Evolutionary conservation across 805 yeast genomes (phyloP).

Genomic region (Torulaspora gathmanii): DNA sequence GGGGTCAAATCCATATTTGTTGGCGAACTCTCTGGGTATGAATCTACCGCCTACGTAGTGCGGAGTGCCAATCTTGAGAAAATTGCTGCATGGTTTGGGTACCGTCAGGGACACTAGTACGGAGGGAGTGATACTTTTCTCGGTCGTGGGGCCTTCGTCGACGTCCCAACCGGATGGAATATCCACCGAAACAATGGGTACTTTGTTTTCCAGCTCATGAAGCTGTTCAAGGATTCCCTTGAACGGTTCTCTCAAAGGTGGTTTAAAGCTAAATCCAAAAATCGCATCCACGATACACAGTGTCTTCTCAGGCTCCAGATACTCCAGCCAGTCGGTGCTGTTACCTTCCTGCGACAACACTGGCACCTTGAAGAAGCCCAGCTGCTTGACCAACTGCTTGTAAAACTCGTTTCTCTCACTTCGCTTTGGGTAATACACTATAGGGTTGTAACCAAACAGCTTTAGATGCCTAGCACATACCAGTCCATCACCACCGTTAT

Average conservation of each 20-base stretch:
- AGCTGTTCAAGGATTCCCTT: conserved; percentile 44
- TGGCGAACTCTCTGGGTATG: conserved; percentile 60
- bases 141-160: conserved; percentile 66
- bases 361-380: conserved; percentile 57
- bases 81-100: conserved; percentile 80
- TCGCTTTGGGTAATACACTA: conserved; percentile 73
- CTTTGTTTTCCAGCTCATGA: conserved; percentile 27
- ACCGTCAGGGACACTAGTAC: conserved; percentile 83
- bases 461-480: conserved; percentile 91
- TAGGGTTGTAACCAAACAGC: conserved; percentile 72
- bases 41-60: conserved; percentile 94
- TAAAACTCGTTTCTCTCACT: conserved; percentile 53
- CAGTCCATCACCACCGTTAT: conserved; percentile 93
- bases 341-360: conserved; percentile 43
- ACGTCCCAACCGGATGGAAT: conserved; percentile 98
- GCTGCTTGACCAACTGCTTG: conserved; percentile 57
- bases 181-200: conserved; percentile 78
- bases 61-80: conserved; percentile 39
- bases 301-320: conserved; percentile 34
- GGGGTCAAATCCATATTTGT: conserved; percentile 64
- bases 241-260: conserved; percentile 82
- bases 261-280: conserved; percentile 90
- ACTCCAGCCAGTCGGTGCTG: conserved; percentile 20
- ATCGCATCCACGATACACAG: conserved; percentile 69
- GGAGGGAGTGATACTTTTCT: conserved; percentile 49